Conservation (phyloP, 2,329 filamentous ascomycete species). For the Pleoardoris graminearum region DNA sequence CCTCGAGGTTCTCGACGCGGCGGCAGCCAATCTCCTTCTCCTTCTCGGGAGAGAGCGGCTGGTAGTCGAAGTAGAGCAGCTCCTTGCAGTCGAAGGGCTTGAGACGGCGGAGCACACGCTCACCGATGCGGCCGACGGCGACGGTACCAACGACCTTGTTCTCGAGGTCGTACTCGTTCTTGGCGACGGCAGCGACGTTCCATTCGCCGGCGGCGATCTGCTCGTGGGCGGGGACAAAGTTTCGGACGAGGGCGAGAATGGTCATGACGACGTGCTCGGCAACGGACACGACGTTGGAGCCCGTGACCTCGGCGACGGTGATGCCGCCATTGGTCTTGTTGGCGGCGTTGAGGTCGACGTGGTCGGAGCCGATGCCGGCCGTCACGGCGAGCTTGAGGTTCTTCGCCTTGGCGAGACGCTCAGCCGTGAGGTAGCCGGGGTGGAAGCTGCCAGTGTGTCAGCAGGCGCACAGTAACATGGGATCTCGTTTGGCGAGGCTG, state of each 20-base stretch:
- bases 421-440: slow-evolving; percentile 94
- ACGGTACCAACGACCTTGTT: slow-evolving; percentile 97
- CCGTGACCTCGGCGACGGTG: slow-evolving; percentile 96
- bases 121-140: slow-evolving; percentile 94
- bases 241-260: slow-evolving; percentile 92
- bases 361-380: slow-evolving; percentile 96
- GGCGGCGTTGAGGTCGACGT: slow-evolving; percentile 94
- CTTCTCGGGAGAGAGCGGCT: slow-evolving; percentile 80
- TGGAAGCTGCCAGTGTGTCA: slow-evolving; percentile 81
- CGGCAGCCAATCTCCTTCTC: slow-evolving; percentile 96
- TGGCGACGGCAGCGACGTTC: slow-evolving; percentile 93
- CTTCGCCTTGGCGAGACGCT: slow-evolving; percentile 97
- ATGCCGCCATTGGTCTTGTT: slow-evolving; percentile 98
- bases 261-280: slow-evolving; percentile 99
- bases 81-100: slow-evolving; percentile 99
- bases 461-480: no score
- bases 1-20: slow-evolving; percentile 85
- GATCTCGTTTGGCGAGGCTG: no score
- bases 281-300: slow-evolving; percentile 97
- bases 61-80: slow-evolving; percentile 99
- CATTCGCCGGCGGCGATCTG: slow-evolving; percentile 86
- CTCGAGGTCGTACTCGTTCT: slow-evolving; percentile 98
- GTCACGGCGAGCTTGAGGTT: slow-evolving; percentile 98
- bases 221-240: slow-evolving; percentile 98
- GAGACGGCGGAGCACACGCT: slow-evolving; percentile 93